A percentile compares a stretch with the other conserved stretches of the same genome.
These are phyloP conservation scores for Pythium dissotocum DNA, from an alignment of 352 stramenopile species.

Conservation along the genomic window DNA sequence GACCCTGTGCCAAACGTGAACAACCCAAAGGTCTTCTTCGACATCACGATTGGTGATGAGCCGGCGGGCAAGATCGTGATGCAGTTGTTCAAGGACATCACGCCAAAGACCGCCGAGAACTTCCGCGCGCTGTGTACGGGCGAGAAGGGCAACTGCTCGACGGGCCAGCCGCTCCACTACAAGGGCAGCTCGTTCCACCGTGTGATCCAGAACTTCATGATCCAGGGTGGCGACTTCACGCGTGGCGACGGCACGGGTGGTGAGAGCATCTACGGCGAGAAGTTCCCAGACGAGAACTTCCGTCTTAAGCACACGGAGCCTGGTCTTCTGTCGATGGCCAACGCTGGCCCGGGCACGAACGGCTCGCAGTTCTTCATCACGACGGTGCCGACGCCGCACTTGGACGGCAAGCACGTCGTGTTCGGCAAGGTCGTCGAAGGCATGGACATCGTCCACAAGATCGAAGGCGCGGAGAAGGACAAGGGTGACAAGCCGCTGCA, in stretches of 20 bases:
- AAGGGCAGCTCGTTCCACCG: constrained; percentile 98
- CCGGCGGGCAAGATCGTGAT: constrained; percentile 92
- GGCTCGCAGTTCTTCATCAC: constrained; percentile 98
- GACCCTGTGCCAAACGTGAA: constrained; percentile 66
- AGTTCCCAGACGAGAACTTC: constrained; percentile 98
- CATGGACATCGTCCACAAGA: constrained; percentile 90
- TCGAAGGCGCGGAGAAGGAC: constrained; percentile 92
- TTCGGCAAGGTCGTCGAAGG: constrained; percentile 94
- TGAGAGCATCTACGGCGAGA: constrained; percentile 93
- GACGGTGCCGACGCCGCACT: constrained; percentile 92
- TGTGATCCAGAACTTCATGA: constrained; percentile 99
- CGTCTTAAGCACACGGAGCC: constrained; percentile 95
- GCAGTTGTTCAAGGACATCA: constrained; percentile 95
- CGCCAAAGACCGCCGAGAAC: constrained; percentile 97
- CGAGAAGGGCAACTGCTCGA: constrained; percentile 91
- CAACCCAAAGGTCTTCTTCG: constrained; percentile 98
- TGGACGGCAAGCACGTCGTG: constrained; percentile 98
- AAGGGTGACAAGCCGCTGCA: constrained; percentile 90
- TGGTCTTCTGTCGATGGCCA: constrained; percentile 96
- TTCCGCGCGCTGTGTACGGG: constrained; percentile 98
- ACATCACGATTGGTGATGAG: constrained; percentile 93
- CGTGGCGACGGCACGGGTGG: constrained; percentile 94
- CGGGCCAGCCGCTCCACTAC: constrained; percentile 93
- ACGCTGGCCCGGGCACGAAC: constrained; percentile 96
- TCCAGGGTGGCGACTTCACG: constrained; percentile 98